Evolutionary conservation across 2,329 filamentous ascomycete genomes (phyloP), one percentile per base, ranked within the genome.

Genomic region (Fusarium cyanostomum): DNA sequence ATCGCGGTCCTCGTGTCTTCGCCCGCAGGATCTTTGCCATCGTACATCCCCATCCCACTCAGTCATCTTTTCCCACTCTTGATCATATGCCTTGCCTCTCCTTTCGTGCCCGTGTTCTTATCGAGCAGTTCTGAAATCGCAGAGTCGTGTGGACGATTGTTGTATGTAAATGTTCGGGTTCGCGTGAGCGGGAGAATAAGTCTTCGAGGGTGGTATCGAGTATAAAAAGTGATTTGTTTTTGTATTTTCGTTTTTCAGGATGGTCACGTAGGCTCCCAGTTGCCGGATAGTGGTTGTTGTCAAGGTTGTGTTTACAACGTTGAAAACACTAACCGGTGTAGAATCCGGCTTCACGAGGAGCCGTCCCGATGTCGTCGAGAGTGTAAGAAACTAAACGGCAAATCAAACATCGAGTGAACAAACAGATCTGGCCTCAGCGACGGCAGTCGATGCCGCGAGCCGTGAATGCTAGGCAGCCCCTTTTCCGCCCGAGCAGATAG

Each of bases 151-250:
- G 62, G 49, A 64, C 57, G 56, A 59, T 50, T 57, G 38, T 55
- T 56, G 39, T 65, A 60, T 70, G 56, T 69, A 59, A 58, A 35
- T 48, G 49, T 63, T 65, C 44, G 56, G 61, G 55, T 68, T 72
- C 73, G 76, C 75, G 75, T 74, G 75, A 77, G 75, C 74, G 72
- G 69, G 58, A 66, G 62, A 70, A 69, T 59, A 64, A 68, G 64
- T 68, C 69, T 69, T 68, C 53, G 39, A 51, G 44, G 46, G 41
- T 64, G 62, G 64, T 67, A 66, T 70, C 42, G 58, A 55, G 57
- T 67, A 71, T 65, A 65, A 62, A 55, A 66, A 66, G 42, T 39
- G 41, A 42, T 58, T 43, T 50, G 48, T 52, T 38, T 26, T 38
- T 53, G 39, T 48, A 43, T 31, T 26, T 21, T 37, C 41, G 34